These are phyloP conservation scores for Alternaria viburni DNA, from an alignment of 2,329 filamentous ascomycete species.

Conservation along the genomic window DNA sequence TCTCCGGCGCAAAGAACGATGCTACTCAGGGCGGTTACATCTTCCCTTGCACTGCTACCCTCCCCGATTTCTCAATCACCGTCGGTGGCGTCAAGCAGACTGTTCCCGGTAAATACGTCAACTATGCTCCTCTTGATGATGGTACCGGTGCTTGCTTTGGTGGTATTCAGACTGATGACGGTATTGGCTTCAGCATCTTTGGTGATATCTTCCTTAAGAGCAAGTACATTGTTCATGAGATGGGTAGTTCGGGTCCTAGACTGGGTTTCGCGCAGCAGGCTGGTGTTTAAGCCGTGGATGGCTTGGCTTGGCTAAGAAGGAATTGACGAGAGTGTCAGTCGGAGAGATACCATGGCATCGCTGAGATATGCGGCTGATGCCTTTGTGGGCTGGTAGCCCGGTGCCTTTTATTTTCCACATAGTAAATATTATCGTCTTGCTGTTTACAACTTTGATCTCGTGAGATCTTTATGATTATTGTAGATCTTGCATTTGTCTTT, in stretches of 20 bases:
- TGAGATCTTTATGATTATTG: no score
- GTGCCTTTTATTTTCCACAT: neutral
- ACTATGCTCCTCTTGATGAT: slow-evolving; percentile 55
- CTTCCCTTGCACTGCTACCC: slow-evolving; percentile 58
- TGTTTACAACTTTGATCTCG: no score
- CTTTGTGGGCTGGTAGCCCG: neutral
- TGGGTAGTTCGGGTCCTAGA: slow-evolving; percentile 41
- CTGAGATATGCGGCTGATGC: neutral
- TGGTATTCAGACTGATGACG: slow-evolving; percentile 70
- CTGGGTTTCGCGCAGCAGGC: slow-evolving; percentile 55
- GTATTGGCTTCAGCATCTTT: slow-evolving; percentile 70
- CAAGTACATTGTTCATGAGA: slow-evolving; percentile 69
- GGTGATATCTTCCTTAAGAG: slow-evolving; percentile 83
- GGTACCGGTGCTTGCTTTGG: slow-evolving; percentile 69
- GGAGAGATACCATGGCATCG: neutral
- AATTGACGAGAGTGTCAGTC: no score
- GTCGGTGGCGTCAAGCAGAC: slow-evolving; percentile 59
- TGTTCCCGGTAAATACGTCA: slow-evolving; percentile 62
- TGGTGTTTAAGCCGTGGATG: slow-evolving; percentile 16
- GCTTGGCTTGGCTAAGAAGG: no score
- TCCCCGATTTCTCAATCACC: slow-evolving; percentile 61
- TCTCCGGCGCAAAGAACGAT: slow-evolving; percentile 60
- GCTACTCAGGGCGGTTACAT: slow-evolving; percentile 60
- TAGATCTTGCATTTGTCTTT: neutral
- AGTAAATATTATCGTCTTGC: neutral